Conservation (phyloP, 495 filamentous ascomycete species). For the Penicillium antarcticum region DNA sequence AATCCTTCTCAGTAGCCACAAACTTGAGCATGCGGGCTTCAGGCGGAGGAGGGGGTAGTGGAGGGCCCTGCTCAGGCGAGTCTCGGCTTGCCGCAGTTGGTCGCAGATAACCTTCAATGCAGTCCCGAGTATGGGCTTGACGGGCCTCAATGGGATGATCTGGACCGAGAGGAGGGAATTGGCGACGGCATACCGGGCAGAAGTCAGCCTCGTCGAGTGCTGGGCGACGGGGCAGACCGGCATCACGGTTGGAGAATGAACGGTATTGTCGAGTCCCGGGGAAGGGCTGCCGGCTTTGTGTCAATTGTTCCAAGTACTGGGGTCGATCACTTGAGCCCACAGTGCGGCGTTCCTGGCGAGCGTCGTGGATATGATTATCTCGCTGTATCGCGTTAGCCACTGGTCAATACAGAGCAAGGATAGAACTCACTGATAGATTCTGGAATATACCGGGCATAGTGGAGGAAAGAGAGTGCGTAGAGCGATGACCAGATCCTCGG, state of each 20-base stretch:
- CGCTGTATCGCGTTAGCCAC: not conserved
- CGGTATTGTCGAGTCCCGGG: slow-evolving; percentile 20
- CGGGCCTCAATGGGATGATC: slow-evolving; percentile 61
- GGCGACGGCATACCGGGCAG: slow-evolving; percentile 81
- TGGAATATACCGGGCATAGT: slow-evolving; percentile 7
- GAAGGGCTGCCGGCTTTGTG: not conserved
- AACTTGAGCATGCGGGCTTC: slow-evolving; percentile 61
- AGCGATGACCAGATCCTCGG: slow-evolving; percentile 22
- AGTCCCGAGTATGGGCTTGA: slow-evolving; percentile 73
- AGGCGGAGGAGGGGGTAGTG: slow-evolving; percentile 18
- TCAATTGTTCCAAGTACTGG: slow-evolving; percentile 3
- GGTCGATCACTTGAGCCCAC: slow-evolving; percentile 11
- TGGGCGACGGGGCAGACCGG: slow-evolving; percentile 20
- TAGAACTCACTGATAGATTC: slow-evolving; percentile 9
- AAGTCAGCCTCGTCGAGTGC: slow-evolving; percentile 76
- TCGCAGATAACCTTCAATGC: slow-evolving; percentile 55
- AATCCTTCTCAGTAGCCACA: slow-evolving; percentile 88
- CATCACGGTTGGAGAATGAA: not conserved
- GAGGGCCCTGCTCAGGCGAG: slow-evolving; percentile 17
- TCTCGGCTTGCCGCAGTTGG: slow-evolving; percentile 4
- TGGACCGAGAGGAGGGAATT: slow-evolving; percentile 63
- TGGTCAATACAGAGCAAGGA: not conserved
- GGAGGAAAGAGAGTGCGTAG: slow-evolving; percentile 22
- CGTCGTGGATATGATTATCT: not conserved
- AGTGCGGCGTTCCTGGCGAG: slow-evolving; percentile 17